A percentile compares a stretch with the other conserved stretches of the same genome.
phyloP scores from a whole-genome alignment of 1,284 basidiomycete genomes.

The Takashimella tepidaria region DNA sequence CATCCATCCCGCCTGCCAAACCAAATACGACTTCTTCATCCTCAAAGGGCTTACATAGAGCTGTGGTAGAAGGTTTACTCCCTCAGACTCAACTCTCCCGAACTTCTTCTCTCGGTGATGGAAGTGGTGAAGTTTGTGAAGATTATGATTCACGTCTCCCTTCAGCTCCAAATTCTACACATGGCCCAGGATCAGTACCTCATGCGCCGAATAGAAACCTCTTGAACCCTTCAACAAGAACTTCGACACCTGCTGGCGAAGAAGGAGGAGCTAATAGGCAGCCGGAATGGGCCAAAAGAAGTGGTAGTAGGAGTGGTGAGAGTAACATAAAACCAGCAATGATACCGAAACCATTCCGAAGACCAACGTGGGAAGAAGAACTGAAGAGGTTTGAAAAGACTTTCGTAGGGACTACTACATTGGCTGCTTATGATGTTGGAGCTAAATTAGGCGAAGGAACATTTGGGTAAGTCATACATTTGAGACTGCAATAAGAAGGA shows the following conservation, averaged over 20 bases:
- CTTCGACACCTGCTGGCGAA: constrained; percentile 13
- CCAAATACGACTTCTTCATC: constrained; percentile 3
- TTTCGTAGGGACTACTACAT: constrained; percentile 70
- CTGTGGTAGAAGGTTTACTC: too few species aligned
- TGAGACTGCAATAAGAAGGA: too few species aligned
- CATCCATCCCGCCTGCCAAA: constrained; percentile 32
- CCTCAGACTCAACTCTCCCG: too few species aligned
- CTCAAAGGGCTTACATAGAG: too few species aligned
- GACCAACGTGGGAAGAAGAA: constrained; percentile 62
- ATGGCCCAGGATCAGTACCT: constrained; percentile 36
- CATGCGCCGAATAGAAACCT: constrained; percentile 40
- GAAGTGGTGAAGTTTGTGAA: constrained; percentile 11
- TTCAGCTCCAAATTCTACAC: constrained; percentile 15
- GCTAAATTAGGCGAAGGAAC: constrained; percentile 91
- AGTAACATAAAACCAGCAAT: not conserved
- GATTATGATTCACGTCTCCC: constrained; percentile 17
- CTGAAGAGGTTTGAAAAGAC: constrained; percentile 58
- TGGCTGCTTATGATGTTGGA: constrained; percentile 72
- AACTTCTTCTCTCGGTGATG: constrained; percentile 28
- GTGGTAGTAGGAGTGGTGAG: too few species aligned
- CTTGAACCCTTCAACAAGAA: constrained; percentile 26
- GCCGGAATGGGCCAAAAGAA: constrained; percentile 2
- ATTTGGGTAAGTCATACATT: too few species aligned
- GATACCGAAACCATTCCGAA: constrained; percentile 34
- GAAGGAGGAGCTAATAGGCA: not conserved